phyloP scores from a whole-genome alignment of 306 rosid genomes.

The Arachis hypogaea region DNA sequence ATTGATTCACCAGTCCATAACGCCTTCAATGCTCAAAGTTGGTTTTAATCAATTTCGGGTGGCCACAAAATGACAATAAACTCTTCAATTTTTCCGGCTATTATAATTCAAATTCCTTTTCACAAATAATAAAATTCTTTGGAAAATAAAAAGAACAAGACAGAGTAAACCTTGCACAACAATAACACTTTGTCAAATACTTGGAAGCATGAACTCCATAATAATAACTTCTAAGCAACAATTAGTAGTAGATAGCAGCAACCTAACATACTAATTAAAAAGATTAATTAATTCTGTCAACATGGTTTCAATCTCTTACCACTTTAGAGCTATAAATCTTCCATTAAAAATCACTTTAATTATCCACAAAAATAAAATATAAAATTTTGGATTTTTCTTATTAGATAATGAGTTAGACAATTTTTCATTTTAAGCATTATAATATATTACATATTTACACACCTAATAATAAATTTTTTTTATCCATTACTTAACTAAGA shows the following conservation, averaged over 20 bases:
- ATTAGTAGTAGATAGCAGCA: background rate
- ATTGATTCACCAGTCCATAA: background rate
- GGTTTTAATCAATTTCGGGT: background rate
- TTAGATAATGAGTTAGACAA: too few relatives aligned
- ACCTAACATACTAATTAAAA: background rate
- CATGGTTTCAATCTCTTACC: too few relatives aligned
- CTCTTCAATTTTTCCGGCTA: conserved; percentile 31
- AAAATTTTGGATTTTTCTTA: too few relatives aligned
- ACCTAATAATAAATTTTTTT: too few relatives aligned
- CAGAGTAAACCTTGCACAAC: background rate
- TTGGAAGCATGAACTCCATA: background rate
- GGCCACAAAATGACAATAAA: conserved; percentile 30
- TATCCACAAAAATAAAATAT: too few relatives aligned
- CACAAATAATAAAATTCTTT: background rate
- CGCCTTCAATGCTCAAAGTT: background rate
- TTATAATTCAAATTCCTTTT: background rate
- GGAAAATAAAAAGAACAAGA: background rate
- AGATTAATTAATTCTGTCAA: too few relatives aligned
- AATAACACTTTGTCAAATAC: background rate
- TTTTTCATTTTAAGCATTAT: too few relatives aligned
- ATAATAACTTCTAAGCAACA: background rate
- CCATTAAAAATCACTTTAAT: too few relatives aligned
- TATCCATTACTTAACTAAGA: too few relatives aligned
- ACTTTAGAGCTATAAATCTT: too few relatives aligned
- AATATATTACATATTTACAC: too few relatives aligned